Evolutionary conservation across 768 basidiomycete species (phyloP).

Genomic region (Kwoniella botswanensis): DNA sequence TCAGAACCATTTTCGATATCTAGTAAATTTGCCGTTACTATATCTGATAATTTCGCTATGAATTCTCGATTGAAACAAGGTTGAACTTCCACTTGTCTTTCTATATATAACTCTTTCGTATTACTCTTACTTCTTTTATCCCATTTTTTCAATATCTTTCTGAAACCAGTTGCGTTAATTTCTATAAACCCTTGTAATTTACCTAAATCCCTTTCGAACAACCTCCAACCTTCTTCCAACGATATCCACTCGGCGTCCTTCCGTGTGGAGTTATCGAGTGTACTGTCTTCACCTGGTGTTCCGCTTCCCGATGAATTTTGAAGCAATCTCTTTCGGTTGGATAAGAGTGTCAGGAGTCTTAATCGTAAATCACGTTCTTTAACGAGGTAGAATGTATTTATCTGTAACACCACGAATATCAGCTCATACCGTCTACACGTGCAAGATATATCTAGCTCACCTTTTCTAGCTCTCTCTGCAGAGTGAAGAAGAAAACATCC

Average conservation of each 20-base stretch:
- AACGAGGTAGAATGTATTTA: conserved; percentile 96
- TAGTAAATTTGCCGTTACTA: conserved; percentile 70
- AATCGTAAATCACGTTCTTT: conserved; percentile 94
- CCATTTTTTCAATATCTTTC: conserved; percentile 98
- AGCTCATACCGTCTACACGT: not conserved
- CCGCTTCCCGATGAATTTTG: conserved; percentile 61
- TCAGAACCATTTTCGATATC: conserved; percentile 79
- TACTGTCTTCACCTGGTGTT: conserved; percentile 20
- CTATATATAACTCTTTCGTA: conserved; percentile 95
- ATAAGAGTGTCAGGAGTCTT: conserved; percentile 87
- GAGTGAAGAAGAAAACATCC: conserved; percentile 97
- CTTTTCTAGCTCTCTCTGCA: conserved; percentile 97
- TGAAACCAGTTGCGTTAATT: conserved; percentile 93
- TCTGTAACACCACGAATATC: conserved; percentile 65
- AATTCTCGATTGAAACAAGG: conserved; percentile 97
- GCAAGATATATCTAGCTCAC: conserved; percentile 58
- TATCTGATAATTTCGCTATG: conserved; percentile 92
- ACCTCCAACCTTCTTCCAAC: conserved; percentile 92
- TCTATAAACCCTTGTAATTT: conserved; percentile 99
- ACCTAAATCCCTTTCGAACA: conserved; percentile 89
- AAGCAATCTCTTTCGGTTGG: conserved; percentile 79
- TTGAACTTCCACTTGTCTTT: conserved; percentile 97
- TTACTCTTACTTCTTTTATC: conserved; percentile 93
- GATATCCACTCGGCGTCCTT: conserved; percentile 89
- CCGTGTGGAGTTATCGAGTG: conserved; percentile 19